A percentile compares a stretch with the other conserved stretches of the same genome.
These are phyloP conservation scores for Acacia concinna DNA, from an alignment of 331 rosid species.

Conservation along the genomic window DNA sequence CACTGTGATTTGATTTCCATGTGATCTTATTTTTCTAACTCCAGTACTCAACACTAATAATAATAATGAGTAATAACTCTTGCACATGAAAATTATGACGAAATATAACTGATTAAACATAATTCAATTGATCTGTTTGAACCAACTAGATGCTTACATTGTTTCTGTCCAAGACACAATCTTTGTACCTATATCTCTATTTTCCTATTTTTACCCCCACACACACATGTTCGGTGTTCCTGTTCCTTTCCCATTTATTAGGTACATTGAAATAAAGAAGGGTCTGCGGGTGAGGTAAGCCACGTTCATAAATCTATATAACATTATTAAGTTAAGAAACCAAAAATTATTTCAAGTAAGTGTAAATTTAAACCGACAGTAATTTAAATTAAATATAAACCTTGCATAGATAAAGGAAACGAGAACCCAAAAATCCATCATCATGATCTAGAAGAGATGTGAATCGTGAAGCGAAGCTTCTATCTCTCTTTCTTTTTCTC, in stretches of 20 bases:
- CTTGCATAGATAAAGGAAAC: not conserved
- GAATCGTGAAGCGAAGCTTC: not conserved
- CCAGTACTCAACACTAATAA: too few relatives aligned
- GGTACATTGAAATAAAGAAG: conserved; percentile 14
- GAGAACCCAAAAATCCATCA: not conserved
- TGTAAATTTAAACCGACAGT: not conserved
- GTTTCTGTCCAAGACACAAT: not conserved
- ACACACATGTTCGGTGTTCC: not conserved
- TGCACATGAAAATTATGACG: not conserved
- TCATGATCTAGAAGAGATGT: not conserved
- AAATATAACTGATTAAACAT: not conserved
- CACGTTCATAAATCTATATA: too few relatives aligned
- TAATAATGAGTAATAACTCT: not conserved
- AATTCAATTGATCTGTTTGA: not conserved
- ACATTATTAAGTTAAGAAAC: too few relatives aligned
- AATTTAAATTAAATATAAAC: not conserved
- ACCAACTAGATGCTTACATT: not conserved
- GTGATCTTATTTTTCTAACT: not conserved
- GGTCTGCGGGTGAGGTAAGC: not conserved
- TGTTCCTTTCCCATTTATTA: not conserved
- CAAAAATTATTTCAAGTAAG: not conserved
- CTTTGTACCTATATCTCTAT: not conserved
- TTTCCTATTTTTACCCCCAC: not conserved
- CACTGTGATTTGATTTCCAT: not conserved
- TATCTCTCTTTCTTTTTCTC: too few relatives aligned